Base-by-base conservation (phyloP, 768 basidiomycete genomes). In the Pisolithus albus region DNA sequence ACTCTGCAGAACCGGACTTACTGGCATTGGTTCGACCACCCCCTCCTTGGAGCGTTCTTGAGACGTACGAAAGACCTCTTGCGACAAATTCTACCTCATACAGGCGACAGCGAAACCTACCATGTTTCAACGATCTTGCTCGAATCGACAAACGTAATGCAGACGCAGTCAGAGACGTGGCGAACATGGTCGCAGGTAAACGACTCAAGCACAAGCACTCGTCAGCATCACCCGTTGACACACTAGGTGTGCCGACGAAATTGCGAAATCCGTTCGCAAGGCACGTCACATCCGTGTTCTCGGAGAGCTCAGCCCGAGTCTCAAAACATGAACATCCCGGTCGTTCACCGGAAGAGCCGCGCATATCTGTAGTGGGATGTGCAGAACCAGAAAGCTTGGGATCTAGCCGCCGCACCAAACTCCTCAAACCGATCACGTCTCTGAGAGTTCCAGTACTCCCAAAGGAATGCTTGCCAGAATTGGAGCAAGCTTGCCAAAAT, bases 401-500 rank as follows among this genome's bases (percentile, higher is more conserved):
- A 6, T 26, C 44, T 42, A 18, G 49, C 52, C 16, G 36, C 9
- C 30, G 41, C 24, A 0, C 4, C 28, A 67, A 62, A 16, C 54
- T 55, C 7, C 47, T 67, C 54, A 66, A 58, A 50, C 68, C 64
- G 15, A 67, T 67, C 47, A 69, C 66, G 8, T 48, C 57, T 6
- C 39, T 69, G 30, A 64, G 56, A 7, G 62, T 62, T 19, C 66
- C 66, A 5, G 51, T 58, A 26, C 66, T 66, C 42, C 58, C 64
- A 19, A 69, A 61, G 52, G 61, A 62, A 2, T 36, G 59, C n/a
- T 24, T 58, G 23, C 56, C 57, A 16, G n/a, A 49, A 37, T 42
- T 46, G 7, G 46, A 18, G 9, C 23, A 19, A 10, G 11, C 38
- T 5, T 24, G 54, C 15, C 56, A 26, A 7, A 51, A 15, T n/a